Conservation (phyloP, 345 rosid genomes). For the Hibiscus mutabilis region DNA sequence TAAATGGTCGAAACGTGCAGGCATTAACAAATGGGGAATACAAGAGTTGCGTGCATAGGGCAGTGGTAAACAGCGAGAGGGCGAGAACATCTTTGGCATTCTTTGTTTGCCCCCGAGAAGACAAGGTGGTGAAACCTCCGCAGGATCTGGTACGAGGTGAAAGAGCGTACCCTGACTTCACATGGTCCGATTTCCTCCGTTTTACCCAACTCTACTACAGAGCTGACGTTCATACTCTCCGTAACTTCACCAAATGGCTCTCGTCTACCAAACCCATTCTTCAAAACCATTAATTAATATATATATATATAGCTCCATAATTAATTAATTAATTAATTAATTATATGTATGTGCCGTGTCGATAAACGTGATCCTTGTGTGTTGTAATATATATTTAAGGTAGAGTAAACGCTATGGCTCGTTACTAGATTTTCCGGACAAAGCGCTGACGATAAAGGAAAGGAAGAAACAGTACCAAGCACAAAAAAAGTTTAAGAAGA, state of each 20-base stretch:
- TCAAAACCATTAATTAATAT: too few relatives aligned
- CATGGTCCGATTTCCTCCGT: conserved; percentile 59
- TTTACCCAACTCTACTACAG: conserved; percentile 53
- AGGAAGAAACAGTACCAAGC: too few relatives aligned
- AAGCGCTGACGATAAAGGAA: too few relatives aligned
- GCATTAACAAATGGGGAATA: conserved; percentile 52
- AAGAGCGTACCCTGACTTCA: conserved; percentile 65
- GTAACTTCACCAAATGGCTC: conserved; percentile 39
- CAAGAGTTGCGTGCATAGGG: conserved; percentile 71
- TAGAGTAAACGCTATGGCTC: too few relatives aligned
- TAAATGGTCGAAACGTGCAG: conserved; percentile 16
- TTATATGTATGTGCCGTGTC: not conserved
- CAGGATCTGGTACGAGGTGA: conserved; percentile 31
- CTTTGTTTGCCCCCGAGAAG: conserved; percentile 52
- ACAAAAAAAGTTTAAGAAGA: too few relatives aligned
- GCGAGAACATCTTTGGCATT: conserved; percentile 55
- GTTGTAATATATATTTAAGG: too few relatives aligned
- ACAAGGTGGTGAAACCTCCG: conserved; percentile 64
- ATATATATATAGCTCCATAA: too few relatives aligned
- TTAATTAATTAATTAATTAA: not conserved
- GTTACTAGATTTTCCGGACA: too few relatives aligned
- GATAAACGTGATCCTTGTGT: not conserved
- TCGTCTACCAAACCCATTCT: conserved; percentile 9
- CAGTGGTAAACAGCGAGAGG: conserved; percentile 48
- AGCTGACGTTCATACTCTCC: conserved; percentile 41